phyloP scores from a whole-genome alignment of 1,139 yeast species.

The Yamadazyma siamensis region DNA sequence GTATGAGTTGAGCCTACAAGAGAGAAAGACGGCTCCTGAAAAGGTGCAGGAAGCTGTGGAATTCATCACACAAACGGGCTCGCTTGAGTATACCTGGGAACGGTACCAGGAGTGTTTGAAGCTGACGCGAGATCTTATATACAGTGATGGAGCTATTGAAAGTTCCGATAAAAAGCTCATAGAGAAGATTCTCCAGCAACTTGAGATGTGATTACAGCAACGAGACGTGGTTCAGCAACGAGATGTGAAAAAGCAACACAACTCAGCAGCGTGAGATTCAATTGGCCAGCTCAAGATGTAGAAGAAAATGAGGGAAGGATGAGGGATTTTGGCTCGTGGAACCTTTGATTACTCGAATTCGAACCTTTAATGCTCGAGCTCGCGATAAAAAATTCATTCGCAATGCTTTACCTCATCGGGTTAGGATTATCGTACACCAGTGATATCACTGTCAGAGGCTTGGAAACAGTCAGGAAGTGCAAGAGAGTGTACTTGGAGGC shows the following conservation, averaged over 20 bases:
- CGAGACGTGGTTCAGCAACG: too few species aligned
- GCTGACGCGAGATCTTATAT: conserved; percentile 17
- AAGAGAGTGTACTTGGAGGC: conserved; percentile 91
- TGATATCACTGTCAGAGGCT: conserved; percentile 93
- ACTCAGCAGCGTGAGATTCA: too few species aligned
- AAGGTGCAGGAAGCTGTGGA: conserved; percentile 20
- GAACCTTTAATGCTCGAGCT: background rate
- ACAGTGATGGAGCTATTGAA: conserved; percentile 5
- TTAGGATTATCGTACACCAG: conserved; percentile 85
- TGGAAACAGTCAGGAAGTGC: conserved; percentile 78
- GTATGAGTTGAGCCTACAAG: conserved; percentile 15
- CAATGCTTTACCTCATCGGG: conserved; percentile 87
- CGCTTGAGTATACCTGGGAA: conserved; percentile 21
- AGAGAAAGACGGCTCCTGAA: conserved; percentile 15
- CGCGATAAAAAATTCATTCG: conserved; percentile 4
- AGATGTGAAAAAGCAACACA: conserved; percentile 5
- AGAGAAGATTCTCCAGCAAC: conserved; percentile 8
- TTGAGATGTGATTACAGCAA: too few species aligned
- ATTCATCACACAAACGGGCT: conserved; percentile 19
- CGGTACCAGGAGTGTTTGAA: conserved; percentile 18
- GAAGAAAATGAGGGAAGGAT: too few species aligned
- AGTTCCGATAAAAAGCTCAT: conserved; percentile 5
- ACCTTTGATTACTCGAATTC: background rate
- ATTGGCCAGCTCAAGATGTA: conserved; percentile 1
- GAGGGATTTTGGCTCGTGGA: too few species aligned